A percentile compares a stretch with the other conserved stretches of the same genome.
Conservation (phyloP, 768 basidiomycete species). For the Suillus cothurnatus region DNA sequence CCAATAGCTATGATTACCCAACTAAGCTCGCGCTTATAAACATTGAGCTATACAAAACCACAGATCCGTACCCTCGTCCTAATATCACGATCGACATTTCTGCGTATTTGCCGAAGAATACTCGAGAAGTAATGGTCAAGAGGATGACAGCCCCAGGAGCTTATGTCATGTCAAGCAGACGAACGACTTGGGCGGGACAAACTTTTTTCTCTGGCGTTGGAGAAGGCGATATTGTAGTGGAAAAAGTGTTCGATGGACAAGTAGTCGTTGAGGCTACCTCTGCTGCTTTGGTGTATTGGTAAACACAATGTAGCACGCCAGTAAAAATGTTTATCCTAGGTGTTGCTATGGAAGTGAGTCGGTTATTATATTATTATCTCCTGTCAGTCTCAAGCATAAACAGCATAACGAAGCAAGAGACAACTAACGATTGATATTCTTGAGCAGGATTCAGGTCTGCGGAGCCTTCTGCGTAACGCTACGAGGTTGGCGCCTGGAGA, state of each 20-base stretch:
- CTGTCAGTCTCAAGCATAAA: not conserved
- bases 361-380: not conserved
- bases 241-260: constrained; percentile 36
- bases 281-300: constrained; percentile 39
- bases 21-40: constrained; percentile 52
- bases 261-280: constrained; percentile 38
- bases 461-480: not conserved
- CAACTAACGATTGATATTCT: not conserved
- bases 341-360: not conserved
- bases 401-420: not conserved
- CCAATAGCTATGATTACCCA: constrained; percentile 27
- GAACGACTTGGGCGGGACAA: constrained; percentile 55
- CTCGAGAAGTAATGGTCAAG: constrained; percentile 35
- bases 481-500: not conserved
- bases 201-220: constrained; percentile 42
- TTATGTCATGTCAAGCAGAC: constrained; percentile 44
- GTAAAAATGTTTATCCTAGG: not conserved
- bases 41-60: constrained; percentile 53
- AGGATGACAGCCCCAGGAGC: constrained; percentile 48
- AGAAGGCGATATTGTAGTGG: constrained; percentile 40
- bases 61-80: constrained; percentile 43
- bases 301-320: not conserved
- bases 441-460: not conserved
- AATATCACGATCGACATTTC: constrained; percentile 49
- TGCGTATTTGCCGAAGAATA: constrained; percentile 31